Evolutionary conservation across 305 asterid species (phyloP).

Genomic region (Fraxinus baroniana): DNA sequence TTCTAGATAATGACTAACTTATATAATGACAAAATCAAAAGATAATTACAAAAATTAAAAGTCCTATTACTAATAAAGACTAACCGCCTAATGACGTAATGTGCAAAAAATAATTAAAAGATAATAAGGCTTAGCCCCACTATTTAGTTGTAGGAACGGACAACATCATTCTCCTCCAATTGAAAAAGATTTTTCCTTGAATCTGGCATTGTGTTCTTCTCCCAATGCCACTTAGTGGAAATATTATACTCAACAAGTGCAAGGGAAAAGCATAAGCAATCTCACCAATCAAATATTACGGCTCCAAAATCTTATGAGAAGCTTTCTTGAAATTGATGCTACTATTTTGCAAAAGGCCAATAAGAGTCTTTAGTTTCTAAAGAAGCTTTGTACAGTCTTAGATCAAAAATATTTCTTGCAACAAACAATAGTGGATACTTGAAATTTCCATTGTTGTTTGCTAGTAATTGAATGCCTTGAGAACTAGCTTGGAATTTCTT

Average conservation of each 20-base stretch:
- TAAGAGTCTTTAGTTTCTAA: background rate
- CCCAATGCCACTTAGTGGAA: background rate
- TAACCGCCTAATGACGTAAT: too few relatives aligned
- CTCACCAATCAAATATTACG: background rate
- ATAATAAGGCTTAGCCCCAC: background rate
- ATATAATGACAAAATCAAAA: too few relatives aligned
- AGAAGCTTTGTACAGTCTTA: background rate
- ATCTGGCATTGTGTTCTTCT: background rate
- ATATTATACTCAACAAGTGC: background rate
- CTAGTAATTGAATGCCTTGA: too few relatives aligned
- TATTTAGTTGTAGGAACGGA: background rate
- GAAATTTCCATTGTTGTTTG: background rate
- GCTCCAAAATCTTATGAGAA: background rate
- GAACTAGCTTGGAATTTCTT: too few relatives aligned
- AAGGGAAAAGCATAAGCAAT: too few relatives aligned
- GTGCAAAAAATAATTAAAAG: too few relatives aligned
- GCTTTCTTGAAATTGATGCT: background rate
- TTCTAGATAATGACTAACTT: too few relatives aligned
- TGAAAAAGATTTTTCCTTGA: background rate
- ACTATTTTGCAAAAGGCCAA: background rate
- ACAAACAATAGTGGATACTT: background rate
- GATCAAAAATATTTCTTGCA: background rate
- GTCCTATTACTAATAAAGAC: too few relatives aligned
- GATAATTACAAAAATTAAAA: too few relatives aligned
- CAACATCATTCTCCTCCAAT: background rate